Evolutionary conservation across 129 eudicot species (phyloP), one percentile per base, ranked within the genome.

Genomic region (Flaveria robusta): DNA sequence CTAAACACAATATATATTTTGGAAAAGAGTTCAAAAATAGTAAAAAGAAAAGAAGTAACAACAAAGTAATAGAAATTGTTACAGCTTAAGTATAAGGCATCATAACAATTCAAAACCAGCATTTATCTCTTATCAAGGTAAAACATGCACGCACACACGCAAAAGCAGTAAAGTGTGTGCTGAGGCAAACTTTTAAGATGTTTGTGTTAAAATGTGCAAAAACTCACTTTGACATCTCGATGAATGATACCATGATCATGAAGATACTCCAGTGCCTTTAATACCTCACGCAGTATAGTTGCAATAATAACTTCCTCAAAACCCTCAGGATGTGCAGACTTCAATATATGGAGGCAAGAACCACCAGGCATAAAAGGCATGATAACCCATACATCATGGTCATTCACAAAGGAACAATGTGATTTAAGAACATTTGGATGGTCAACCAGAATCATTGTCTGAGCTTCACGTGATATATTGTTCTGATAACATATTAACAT

Each of bases 301-400:
- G 98, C 98, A 75, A 93, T 93, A 5, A 90, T 86, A 76, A 87
- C 89, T 83, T 93, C 98, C 83, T 88, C 93, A 55, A 93, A 88
- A 46, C 98, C 98, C 81, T 93, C 98, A 15, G 92, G 96, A 70
- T 90, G 81, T 19, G 83, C 83, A 67, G 96, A 86, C 83, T 93
- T 93, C 67, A 93, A 63, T 66, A 93, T 90, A 80, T 93, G 98
- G 10, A 93, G 96, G 68, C 98, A 93, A 67, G 98, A 93, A 65
- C 98, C 98, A 39, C 96, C 96, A 75, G 95, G 87, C 95, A 90
- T 93, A 70, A 70, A 93, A 46, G 96, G 98, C 98, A 90, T 93
- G 70, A 93, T 83, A 29, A 93, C 98, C 98, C 98, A 93, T 23
- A 93, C 75, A 82, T 82, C 88, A 86, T 93, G 96, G 60, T 87